Base-by-base conservation (phyloP, 305 asterid species). In the Fraxinus sp. region DNA sequence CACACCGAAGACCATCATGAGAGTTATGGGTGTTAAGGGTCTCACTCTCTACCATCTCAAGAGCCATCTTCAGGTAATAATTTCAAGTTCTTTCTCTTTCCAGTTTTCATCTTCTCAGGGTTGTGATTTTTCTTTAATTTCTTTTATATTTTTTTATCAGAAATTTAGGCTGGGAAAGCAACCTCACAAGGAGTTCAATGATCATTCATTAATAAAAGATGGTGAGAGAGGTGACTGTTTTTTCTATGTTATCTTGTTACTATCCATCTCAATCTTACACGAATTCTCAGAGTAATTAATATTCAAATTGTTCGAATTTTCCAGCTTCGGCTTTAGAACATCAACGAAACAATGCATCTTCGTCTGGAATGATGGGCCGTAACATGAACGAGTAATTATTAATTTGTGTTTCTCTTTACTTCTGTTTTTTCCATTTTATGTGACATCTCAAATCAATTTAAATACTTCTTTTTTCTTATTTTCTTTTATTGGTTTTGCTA, bases 1-100 rank as follows among this genome's bases (percentile, higher is more conserved):
- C 66, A 96, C 98, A 10, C 99, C 99, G 9, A 96, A 96, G 89
- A 94, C 98, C 9, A 93, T 96, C 89, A 93, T 96, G 99, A 90
- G 98, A 79, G 99, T 94, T 81, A 96, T 96, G 99, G 99, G 98
- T 71, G 98, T 96, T 35, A 94, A 93, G 88, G 98, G 99, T 28
- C 93, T 96, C 57, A 96, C 98, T 7, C 98, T 96, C 57, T 96
- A 96, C 91, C 99, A 96, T 93, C 98, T 96, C 90, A 96, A 96
- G 94, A 96, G 99, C 89, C 99, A 96, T 86, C 98, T 96, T 79
- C 99, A 96, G 98, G 99, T 95, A 72, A 14, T 72, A 11, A 49
- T 72, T 46, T 76, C 30, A 2, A 18, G 26, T 72, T 49, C 68
- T 62, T 76, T n/a, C 5, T 0, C 80, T 55, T 37, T 76, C 77